Evolutionary conservation across 306 rosid species (phyloP).

Genomic region (Dalbergia cultrata): DNA sequence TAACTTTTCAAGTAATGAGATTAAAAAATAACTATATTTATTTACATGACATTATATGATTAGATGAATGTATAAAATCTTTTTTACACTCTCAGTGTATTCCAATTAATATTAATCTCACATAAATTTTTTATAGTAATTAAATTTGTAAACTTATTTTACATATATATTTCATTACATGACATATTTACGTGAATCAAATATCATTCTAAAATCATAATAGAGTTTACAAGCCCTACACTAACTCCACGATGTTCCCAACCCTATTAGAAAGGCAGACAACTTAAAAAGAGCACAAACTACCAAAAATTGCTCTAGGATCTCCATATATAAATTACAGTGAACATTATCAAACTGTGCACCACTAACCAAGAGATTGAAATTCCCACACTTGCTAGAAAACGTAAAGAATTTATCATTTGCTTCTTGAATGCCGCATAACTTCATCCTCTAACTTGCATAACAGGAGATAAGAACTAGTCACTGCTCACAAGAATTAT

Average conservation of each 20-base stretch:
- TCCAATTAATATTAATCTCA: too few relatives aligned
- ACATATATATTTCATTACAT: background rate
- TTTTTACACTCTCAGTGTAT: too few relatives aligned
- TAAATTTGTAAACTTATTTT: background rate
- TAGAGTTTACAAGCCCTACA: slow-evolving; percentile 22
- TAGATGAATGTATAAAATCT: too few relatives aligned
- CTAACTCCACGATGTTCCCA: background rate
- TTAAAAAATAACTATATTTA: too few relatives aligned
- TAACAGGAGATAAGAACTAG: slow-evolving; percentile 3
- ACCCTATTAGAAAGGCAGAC: background rate
- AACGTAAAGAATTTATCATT: slow-evolving; percentile 30
- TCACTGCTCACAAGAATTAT: slow-evolving; percentile 10
- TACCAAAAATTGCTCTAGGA: background rate
- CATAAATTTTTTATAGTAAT: too few relatives aligned
- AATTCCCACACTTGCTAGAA: slow-evolving; percentile 29
- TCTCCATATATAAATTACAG: slow-evolving; percentile 34
- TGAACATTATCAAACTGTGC: slow-evolving; percentile 21
- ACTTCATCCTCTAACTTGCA: slow-evolving; percentile 43
- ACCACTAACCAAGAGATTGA: slow-evolving; percentile 21
- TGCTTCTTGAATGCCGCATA: slow-evolving; percentile 34
- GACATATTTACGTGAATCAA: background rate
- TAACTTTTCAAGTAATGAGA: too few relatives aligned
- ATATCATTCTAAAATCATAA: slow-evolving; percentile 27
- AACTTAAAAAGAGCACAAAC: background rate
- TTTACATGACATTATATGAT: too few relatives aligned